Evolutionary conservation across 139 green algal genomes (phyloP).

Genomic region (Protoeuglena noctilucae): DNA sequence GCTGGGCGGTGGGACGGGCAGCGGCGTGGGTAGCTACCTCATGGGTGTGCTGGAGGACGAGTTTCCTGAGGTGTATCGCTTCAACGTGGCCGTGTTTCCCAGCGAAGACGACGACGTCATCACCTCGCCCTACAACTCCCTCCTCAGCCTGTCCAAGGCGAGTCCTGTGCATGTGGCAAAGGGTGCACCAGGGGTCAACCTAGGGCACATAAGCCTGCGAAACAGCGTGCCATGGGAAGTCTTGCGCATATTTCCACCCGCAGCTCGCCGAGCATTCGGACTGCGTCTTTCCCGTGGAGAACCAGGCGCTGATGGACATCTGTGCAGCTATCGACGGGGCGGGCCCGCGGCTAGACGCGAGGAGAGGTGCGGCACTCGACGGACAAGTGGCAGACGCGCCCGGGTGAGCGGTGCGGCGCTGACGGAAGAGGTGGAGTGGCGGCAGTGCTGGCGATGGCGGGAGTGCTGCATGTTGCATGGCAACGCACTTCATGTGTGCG

Average conservation of each 20-base stretch:
- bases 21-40: slow-evolving; percentile 56
- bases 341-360: too few species aligned
- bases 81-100: slow-evolving; percentile 50
- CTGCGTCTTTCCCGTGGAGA: slow-evolving; percentile 65
- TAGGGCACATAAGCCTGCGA: too few species aligned
- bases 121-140: slow-evolving; percentile 71
- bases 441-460: not conserved
- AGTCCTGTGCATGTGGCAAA: too few species aligned
- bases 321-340: too few species aligned
- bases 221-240: too few species aligned
- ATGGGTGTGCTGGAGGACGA: slow-evolving; percentile 37
- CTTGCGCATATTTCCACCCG: too few species aligned
- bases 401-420: not conserved
- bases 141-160: slow-evolving; percentile 30
- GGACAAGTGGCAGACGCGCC: too few species aligned
- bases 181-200: too few species aligned
- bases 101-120: slow-evolving; percentile 64
- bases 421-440: slow-evolving; percentile 4
- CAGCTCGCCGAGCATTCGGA: slow-evolving; percentile 52
- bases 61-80: slow-evolving; percentile 7
- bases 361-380: too few species aligned
- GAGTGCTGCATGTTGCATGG: too few species aligned
- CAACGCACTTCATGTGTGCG: too few species aligned
- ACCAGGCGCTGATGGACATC: slow-evolving; percentile 66
- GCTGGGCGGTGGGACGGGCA: slow-evolving; percentile 63